A percentile compares a stretch with the other conserved stretches of the same genome.
Evolutionary conservation across 306 rosid genomes (phyloP).

Genomic region (Medicago arabica): DNA sequence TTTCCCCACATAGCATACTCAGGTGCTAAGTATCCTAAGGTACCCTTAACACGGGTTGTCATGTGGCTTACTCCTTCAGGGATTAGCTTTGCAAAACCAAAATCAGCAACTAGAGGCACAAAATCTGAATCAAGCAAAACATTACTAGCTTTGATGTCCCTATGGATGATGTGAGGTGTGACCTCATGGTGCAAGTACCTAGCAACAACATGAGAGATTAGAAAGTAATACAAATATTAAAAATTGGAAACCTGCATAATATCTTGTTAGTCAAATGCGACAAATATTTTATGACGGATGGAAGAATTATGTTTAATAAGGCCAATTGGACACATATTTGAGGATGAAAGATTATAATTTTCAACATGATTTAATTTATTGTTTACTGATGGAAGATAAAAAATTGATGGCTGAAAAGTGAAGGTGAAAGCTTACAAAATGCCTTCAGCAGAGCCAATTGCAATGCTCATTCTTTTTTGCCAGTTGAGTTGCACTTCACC

Average conservation of each 20-base stretch:
- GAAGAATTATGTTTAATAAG: too few species aligned
- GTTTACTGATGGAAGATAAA: not conserved
- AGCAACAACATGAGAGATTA: not conserved
- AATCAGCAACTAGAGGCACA: conserved; percentile 82
- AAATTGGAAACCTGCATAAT: not conserved
- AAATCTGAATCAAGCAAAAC: conserved; percentile 78
- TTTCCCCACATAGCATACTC: conserved; percentile 99
- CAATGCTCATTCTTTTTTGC: conserved; percentile 79
- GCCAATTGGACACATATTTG: not conserved
- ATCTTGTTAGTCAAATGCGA: not conserved
- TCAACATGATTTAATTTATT: not conserved
- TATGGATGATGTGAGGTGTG: conserved; percentile 83
- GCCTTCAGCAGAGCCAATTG: conserved; percentile 87
- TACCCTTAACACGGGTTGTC: conserved; percentile 92
- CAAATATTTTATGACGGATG: too few species aligned
- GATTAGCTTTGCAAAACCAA: conserved; percentile 90
- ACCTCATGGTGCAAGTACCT: conserved; percentile 91
- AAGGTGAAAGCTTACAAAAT: conserved; percentile 59
- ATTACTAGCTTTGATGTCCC: conserved; percentile 90
- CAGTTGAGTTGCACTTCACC: conserved; percentile 69
- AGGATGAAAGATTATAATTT: not conserved
- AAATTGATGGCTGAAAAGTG: not conserved
- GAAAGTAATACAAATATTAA: conserved; percentile 2
- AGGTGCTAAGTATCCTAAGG: conserved; percentile 85
- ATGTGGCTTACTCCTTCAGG: conserved; percentile 93